Conservation (phyloP, 306 rosid genomes). For the Castanopsis chinensis region DNA sequence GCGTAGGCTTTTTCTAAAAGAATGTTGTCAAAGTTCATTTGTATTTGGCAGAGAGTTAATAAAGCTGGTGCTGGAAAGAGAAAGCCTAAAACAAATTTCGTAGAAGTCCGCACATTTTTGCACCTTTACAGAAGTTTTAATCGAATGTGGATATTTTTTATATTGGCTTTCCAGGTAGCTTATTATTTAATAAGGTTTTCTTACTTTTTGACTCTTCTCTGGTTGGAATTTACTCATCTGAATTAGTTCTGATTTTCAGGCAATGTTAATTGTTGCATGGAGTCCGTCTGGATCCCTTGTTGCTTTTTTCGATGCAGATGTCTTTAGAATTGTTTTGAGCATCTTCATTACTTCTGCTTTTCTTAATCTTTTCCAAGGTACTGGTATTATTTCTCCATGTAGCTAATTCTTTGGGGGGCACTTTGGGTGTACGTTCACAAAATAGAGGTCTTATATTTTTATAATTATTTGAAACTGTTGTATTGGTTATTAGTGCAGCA, state of each 20-base stretch:
- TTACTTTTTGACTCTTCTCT: slow-evolving; percentile 7
- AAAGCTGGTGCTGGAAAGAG: slow-evolving; percentile 56
- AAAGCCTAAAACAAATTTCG: slow-evolving; percentile 94
- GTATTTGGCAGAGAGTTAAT: slow-evolving; percentile 52
- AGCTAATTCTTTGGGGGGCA: neutral
- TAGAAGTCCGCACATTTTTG: slow-evolving; percentile 90
- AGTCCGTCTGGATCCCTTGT: slow-evolving; percentile 69
- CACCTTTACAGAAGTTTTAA: slow-evolving; percentile 94
- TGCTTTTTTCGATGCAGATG: slow-evolving; percentile 62
- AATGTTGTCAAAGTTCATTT: slow-evolving; percentile 21
- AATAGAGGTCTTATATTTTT: neutral
- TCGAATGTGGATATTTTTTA: slow-evolving; percentile 97
- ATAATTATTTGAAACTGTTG: neutral
- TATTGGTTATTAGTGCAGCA: neutral
- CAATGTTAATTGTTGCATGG: slow-evolving; percentile 93
- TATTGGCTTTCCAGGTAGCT: slow-evolving; percentile 91
- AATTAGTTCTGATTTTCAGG: slow-evolving; percentile 52
- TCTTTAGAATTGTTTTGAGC: slow-evolving; percentile 77
- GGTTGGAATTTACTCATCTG: slow-evolving; percentile 5
- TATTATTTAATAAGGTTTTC: slow-evolving; percentile 12
- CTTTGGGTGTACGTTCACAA: neutral
- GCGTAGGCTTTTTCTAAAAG: neutral
- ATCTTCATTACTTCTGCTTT: slow-evolving; percentile 83
- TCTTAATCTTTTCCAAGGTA: slow-evolving; percentile 94
- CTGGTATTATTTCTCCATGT: neutral